These are phyloP conservation scores for Yamadazyma triangularis DNA, from an alignment of 1,139 yeast species.

Conservation along the genomic window DNA sequence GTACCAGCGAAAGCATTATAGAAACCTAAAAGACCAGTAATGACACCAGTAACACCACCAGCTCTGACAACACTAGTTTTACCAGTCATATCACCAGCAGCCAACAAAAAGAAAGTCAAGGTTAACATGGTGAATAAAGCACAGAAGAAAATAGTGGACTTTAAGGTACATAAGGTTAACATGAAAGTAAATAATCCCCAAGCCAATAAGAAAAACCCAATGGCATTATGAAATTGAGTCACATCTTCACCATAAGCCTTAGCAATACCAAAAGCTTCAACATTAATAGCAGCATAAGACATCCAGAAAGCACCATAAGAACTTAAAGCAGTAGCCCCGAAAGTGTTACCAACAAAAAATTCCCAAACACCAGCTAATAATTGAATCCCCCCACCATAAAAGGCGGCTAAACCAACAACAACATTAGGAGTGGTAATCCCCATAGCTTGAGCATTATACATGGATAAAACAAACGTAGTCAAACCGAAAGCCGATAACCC, in stretches of 20 bases:
- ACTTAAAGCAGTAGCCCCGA: constrained; percentile 39
- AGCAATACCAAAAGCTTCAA: constrained; percentile 47
- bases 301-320: constrained; percentile 45
- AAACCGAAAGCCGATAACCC: constrained; percentile 53
- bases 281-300: constrained; percentile 31
- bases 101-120: constrained; percentile 38
- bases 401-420: constrained; percentile 40
- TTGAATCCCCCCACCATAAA: constrained; percentile 47
- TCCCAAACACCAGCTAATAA: constrained; percentile 53
- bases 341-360: constrained; percentile 33
- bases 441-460: constrained; percentile 38
- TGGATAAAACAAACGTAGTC: constrained; percentile 46
- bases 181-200: constrained; percentile 45
- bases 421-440: constrained; percentile 32
- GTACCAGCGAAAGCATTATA: constrained; percentile 36
- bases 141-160: constrained; percentile 40
- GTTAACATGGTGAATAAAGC: constrained; percentile 31
- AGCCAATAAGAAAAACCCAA: constrained; percentile 39
- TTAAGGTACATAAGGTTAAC: constrained; percentile 35
- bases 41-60: constrained; percentile 41
- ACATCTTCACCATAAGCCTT: constrained; percentile 47
- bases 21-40: constrained; percentile 39
- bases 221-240: constrained; percentile 26
- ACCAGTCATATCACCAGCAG: constrained; percentile 37
- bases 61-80: constrained; percentile 29